Conservation (phyloP, 768 basidiomycete genomes). For the Pleurotus citrinopileatus region DNA sequence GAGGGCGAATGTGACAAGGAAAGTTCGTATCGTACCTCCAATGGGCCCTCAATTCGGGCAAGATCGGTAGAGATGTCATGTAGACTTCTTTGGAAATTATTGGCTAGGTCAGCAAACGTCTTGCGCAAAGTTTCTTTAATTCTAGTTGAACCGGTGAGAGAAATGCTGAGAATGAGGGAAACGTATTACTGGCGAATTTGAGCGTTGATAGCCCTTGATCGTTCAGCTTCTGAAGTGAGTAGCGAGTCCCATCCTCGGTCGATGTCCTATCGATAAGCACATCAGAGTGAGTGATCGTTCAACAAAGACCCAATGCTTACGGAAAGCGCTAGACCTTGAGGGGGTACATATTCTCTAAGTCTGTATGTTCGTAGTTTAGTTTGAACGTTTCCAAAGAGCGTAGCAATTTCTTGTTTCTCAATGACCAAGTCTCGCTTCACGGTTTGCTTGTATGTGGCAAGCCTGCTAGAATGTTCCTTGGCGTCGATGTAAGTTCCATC, state of each 20-base stretch:
- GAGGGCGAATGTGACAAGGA: constrained; percentile 17
- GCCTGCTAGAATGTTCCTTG: constrained; percentile 68
- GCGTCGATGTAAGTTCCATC: constrained; percentile 79
- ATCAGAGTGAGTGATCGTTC: neutral
- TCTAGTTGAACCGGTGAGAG: constrained; percentile 32
- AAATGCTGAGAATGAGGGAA: neutral
- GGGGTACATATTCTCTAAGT: constrained; percentile 80
- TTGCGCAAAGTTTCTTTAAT: constrained; percentile 81
- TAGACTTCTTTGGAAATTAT: constrained; percentile 69
- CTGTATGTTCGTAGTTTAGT: constrained; percentile 93
- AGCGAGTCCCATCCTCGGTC: constrained; percentile 76
- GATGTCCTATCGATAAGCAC: constrained; percentile 42
- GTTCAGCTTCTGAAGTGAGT: constrained; percentile 67
- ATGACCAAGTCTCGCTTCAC: constrained; percentile 86
- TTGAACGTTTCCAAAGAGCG: constrained; percentile 89
- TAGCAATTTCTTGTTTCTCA: constrained; percentile 84
- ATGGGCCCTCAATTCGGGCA: constrained; percentile 68
- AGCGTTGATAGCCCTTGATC: constrained; percentile 84
- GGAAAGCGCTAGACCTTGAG: constrained; percentile 59
- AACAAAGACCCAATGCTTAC: neutral
- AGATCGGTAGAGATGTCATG: constrained; percentile 68
- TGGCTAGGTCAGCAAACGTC: constrained; percentile 74
- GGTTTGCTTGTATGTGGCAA: constrained; percentile 80
- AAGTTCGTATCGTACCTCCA: constrained; percentile 52
- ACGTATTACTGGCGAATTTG: constrained; percentile 80